These are phyloP conservation scores for Solanum dulcamara DNA, from an alignment of 257 asterid genomes.

Conservation along the genomic window DNA sequence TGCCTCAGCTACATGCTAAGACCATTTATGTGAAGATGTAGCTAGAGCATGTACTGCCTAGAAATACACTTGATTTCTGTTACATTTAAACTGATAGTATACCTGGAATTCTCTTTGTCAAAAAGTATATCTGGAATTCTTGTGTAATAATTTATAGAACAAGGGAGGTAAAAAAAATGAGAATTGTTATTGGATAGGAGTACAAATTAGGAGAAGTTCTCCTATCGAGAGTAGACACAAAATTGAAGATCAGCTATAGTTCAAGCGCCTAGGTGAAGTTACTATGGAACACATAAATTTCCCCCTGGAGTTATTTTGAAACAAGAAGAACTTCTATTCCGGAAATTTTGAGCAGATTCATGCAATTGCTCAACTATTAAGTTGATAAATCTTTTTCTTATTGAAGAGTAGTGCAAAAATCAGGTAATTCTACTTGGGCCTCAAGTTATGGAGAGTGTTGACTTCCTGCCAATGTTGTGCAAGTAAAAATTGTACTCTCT, in stretches of 20 bases:
- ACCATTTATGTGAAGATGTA: neutral
- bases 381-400: neutral
- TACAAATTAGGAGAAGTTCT: neutral
- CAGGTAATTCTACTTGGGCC: neutral
- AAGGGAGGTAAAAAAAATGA: neutral
- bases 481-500: neutral
- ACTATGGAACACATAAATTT: neutral
- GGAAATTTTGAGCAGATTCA: neutral
- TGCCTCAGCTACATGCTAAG: neutral
- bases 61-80: neutral
- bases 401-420: neutral
- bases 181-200: neutral
- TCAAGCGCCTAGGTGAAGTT: neutral
- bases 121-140: neutral
- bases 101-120: neutral
- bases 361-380: neutral
- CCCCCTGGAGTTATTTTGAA: neutral
- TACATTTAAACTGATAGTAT: neutral
- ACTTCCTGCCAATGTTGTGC: neutral
- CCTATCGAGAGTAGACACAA: neutral
- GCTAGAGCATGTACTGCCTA: neutral
- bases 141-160: neutral
- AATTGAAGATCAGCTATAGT: neutral
- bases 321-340: neutral
- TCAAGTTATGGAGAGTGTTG: neutral